Conservation (phyloP, 257 asterid genomes). For the Scutellaria barbata region DNA sequence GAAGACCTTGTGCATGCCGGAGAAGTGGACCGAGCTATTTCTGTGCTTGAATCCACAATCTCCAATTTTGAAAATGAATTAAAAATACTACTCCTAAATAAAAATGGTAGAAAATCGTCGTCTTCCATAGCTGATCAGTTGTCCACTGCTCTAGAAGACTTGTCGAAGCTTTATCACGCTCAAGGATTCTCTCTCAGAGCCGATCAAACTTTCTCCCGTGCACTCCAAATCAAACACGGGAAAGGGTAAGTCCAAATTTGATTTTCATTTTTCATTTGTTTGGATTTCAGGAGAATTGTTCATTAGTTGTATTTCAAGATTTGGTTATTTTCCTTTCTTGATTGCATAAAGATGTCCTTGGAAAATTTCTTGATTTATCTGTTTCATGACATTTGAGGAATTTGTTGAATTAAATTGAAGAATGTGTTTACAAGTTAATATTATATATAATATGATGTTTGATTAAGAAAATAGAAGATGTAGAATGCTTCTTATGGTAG, state of each 20-base stretch:
- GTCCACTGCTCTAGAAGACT: constrained; percentile 63
- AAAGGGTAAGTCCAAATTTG: constrained; percentile 46
- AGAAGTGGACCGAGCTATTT: constrained; percentile 57
- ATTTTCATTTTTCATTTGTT: not conserved
- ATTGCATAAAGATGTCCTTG: not conserved
- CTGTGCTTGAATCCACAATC: constrained; percentile 59
- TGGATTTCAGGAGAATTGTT: not conserved
- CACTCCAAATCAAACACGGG: constrained; percentile 55
- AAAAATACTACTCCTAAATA: constrained; percentile 8
- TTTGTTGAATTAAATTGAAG: constrained; percentile 17
- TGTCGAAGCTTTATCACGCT: constrained; percentile 66
- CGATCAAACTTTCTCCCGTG: constrained; percentile 61
- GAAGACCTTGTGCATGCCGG: constrained; percentile 72
- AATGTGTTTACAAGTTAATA: constrained; percentile 27
- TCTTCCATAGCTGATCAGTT: constrained; percentile 43
- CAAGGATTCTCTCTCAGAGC: constrained; percentile 69
- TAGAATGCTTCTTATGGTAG: constrained; percentile 21
- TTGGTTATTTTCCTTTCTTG: not conserved
- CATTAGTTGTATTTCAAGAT: constrained; percentile 22
- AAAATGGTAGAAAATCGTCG: constrained; percentile 23
- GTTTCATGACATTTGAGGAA: constrained; percentile 6
- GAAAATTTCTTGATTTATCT: constrained; percentile 3
- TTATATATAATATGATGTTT: not conserved
- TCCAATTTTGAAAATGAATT: constrained; percentile 55
- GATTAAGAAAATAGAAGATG: constrained; percentile 4